These are phyloP conservation scores for Ustilago vetiveriae DNA, from an alignment of 1,284 basidiomycete species.

Conservation along the genomic window DNA sequence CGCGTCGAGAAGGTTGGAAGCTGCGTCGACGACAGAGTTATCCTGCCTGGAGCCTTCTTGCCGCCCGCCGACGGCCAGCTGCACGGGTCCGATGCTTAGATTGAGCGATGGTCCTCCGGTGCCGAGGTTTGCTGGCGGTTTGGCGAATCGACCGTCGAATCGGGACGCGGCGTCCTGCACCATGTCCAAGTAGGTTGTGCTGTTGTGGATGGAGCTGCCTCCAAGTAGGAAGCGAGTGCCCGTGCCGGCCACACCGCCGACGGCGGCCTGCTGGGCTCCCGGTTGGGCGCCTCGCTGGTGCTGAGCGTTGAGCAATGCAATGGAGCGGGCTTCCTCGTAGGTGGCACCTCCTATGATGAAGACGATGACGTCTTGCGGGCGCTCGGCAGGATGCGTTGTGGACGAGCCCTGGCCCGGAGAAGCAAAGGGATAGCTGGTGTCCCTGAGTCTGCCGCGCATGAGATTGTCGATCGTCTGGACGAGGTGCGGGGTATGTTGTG, in stretches of 20 bases:
- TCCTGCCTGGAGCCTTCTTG: conserved; percentile 19
- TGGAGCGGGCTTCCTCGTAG: conserved; percentile 63
- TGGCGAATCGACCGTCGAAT: conserved; percentile 48
- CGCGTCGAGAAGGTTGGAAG: conserved; percentile 27
- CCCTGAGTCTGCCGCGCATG: conserved; percentile 84
- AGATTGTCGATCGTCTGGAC: conserved; percentile 90
- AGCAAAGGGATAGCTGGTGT: conserved; percentile 83
- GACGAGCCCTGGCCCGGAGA: conserved; percentile 6
- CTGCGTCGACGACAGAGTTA: conserved; percentile 17
- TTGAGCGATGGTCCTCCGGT: conserved; percentile 45
- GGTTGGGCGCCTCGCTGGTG: conserved; percentile 28
- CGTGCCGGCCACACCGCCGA: conserved; percentile 36
- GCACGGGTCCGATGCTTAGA: conserved; percentile 58
- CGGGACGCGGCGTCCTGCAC: conserved; percentile 59
- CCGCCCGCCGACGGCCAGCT: conserved; percentile 43
- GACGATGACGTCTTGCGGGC: conserved; percentile 64
- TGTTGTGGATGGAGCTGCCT: conserved; percentile 62
- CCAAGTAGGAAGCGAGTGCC: conserved; percentile 61
- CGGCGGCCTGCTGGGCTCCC: conserved; percentile 14
- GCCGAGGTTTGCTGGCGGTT: conserved; percentile 46
- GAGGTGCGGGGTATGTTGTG: conserved; percentile 93
- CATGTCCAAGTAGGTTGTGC: conserved; percentile 58
- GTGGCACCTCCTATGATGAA: conserved; percentile 66
- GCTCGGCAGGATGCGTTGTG: conserved; percentile 9
- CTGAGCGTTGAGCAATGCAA: conserved; percentile 59